Evolutionary conservation across 768 basidiomycete species (phyloP).

Genomic region (Kwoniella newhampshirensis): DNA sequence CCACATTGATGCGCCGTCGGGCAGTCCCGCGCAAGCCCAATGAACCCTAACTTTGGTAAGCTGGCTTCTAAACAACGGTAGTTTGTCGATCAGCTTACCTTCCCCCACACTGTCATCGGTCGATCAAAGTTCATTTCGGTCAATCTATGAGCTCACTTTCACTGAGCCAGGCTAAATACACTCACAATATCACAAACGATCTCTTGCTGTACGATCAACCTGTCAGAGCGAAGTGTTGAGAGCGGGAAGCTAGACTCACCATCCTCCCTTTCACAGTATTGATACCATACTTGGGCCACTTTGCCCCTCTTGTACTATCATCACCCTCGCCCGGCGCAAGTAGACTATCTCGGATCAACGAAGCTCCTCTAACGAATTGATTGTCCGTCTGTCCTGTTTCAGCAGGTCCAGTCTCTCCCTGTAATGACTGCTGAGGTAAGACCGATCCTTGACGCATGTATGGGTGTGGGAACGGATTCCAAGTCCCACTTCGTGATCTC

Average conservation of each 20-base stretch:
- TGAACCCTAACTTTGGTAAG: conserved; percentile 8
- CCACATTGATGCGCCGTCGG: conserved; percentile 6
- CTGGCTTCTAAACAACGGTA: too few species aligned
- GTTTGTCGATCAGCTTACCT: conserved; percentile 7
- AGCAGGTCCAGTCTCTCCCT: too few species aligned
- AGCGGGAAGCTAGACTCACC: too few species aligned
- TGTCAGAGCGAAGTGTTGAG: too few species aligned
- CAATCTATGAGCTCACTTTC: neutral
- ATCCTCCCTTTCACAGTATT: conserved; percentile 2
- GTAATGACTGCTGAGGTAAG: neutral
- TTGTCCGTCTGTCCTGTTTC: neutral
- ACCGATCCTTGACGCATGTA: neutral
- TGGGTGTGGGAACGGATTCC: conserved; percentile 3
- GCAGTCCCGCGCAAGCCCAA: conserved; percentile 23
- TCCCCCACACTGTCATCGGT: conserved; percentile 13
- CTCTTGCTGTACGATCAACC: conserved; percentile 5
- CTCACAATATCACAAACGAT: conserved; percentile 20
- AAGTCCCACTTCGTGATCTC: neutral
- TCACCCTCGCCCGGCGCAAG: neutral
- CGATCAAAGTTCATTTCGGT: neutral
- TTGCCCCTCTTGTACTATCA: neutral
- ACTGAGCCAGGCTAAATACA: neutral
- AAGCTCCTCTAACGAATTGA: neutral
- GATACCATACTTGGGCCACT: neutral
- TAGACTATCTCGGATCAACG: neutral